These are phyloP conservation scores for Penicillium concentricum DNA, from an alignment of 2,329 filamentous ascomycete species.

Conservation along the genomic window DNA sequence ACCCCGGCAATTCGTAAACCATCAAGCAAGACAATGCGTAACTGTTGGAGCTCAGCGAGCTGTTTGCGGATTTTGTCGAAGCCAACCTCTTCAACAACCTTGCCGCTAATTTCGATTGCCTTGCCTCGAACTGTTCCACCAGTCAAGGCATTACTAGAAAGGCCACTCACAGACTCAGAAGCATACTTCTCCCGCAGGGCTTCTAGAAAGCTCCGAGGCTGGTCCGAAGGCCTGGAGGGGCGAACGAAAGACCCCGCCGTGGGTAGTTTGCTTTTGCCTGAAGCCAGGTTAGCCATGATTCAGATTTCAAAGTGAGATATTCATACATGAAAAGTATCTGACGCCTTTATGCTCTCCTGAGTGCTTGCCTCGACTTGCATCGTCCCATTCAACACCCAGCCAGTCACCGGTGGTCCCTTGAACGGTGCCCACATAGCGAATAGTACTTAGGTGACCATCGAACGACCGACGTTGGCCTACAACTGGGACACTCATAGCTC, in stretches of 20 bases:
- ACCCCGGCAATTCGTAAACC: slow-evolving; percentile 60
- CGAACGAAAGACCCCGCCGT: slow-evolving; percentile 86
- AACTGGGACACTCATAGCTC: slow-evolving; percentile 5
- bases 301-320: background rate
- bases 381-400: slow-evolving; percentile 98
- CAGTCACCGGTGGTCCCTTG: slow-evolving; percentile 74
- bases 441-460: slow-evolving; percentile 73
- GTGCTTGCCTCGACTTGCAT: slow-evolving; percentile 82
- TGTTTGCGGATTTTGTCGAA: slow-evolving; percentile 88
- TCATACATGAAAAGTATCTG: slow-evolving; percentile 77
- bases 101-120: slow-evolving; percentile 70
- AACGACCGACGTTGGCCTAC: slow-evolving; percentile 79
- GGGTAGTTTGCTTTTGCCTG: slow-evolving; percentile 60
- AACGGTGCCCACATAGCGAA: slow-evolving; percentile 78
- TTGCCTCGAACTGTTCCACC: slow-evolving; percentile 35
- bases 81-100: slow-evolving; percentile 88
- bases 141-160: slow-evolving; percentile 7
- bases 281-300: slow-evolving; percentile 18
- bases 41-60: slow-evolving; percentile 72
- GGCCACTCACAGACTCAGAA: slow-evolving; percentile 50
- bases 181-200: slow-evolving; percentile 85
- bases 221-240: slow-evolving; percentile 68
- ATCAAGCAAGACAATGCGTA: slow-evolving; percentile 81
- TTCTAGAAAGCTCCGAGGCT: slow-evolving; percentile 69
- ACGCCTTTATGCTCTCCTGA: slow-evolving; percentile 76